Evolutionary conservation across 2,329 filamentous ascomycete species (phyloP).

Genomic region (Pyrenophora seminiperda): DNA sequence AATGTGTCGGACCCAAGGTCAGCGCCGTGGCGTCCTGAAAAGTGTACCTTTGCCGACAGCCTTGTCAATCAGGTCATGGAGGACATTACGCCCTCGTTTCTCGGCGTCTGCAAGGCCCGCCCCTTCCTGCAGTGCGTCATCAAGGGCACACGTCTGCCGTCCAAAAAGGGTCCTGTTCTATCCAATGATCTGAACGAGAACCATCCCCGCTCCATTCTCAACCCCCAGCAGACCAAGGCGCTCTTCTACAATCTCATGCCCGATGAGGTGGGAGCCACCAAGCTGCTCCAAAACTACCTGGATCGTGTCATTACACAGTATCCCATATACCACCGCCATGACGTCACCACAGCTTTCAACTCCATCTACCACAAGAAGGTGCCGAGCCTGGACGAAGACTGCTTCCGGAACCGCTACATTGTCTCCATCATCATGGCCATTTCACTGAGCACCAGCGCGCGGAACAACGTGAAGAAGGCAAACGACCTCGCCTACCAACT

Average conservation of each 20-base stretch:
- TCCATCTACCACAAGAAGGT: conserved; percentile 39
- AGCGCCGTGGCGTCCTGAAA: conserved; percentile 24
- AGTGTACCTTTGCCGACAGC: conserved; percentile 37
- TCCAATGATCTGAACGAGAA: conserved; percentile 45
- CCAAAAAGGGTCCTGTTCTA: conserved; percentile 41
- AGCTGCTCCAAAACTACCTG: conserved; percentile 41
- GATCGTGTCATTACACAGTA: conserved; percentile 45
- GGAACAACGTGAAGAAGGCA: conserved; percentile 41
- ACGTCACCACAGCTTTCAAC: conserved; percentile 42
- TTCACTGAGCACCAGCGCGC: conserved; percentile 42
- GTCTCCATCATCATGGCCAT: conserved; percentile 48
- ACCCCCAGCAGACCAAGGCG: conserved; percentile 38
- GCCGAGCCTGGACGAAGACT: conserved; percentile 31
- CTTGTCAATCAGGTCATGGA: conserved; percentile 44
- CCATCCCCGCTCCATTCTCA: conserved; percentile 45
- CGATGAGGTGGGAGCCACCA: conserved; percentile 38
- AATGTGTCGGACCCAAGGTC: conserved; percentile 27
- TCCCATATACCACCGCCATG: conserved; percentile 45
- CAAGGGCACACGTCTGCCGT: conserved; percentile 43
- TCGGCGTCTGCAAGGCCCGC: conserved; percentile 41
- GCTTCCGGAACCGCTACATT: conserved; percentile 41
- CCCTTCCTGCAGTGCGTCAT: conserved; percentile 45
- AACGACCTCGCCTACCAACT: conserved; percentile 41
- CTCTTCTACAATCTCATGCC: conserved; percentile 36
- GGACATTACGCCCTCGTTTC: conserved; percentile 44